Evolutionary conservation across 2,329 filamentous ascomycete species (phyloP), one percentile per base, ranked within the genome.

Genomic region (Graphilbum fragrans): DNA sequence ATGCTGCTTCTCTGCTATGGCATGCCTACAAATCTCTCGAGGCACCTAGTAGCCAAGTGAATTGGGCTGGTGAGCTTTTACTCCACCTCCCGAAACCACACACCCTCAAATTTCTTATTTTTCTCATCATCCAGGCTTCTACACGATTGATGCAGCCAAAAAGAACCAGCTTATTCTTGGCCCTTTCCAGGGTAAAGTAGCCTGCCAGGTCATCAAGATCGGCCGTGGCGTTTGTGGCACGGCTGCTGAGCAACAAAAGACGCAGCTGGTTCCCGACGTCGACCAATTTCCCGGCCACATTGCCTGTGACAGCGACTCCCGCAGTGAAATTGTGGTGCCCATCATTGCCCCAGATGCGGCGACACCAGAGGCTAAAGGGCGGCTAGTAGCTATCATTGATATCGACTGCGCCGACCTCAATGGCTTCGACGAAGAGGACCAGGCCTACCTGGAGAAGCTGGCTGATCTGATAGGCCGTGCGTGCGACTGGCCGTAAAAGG

Each of bases 261-360:
- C 83, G 11, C 80, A 85, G 60, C 57, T 87, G 7, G 71, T 82
- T 0, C 61, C 66, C 12, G 78, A 92, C 56, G 83, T 92, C 8
- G 78, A 85, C 35, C 54, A 62, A 39, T 90, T 90, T 53, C 80
- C 82, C 0, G 84, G 82, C 2, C 85, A 90, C 56, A 88, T 92
- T 54, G 83, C 85, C 10, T 90, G 85, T 56, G 85, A 92, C 58
- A 73, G 74, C 4, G 80, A 76, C 43, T 85, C 76, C 52, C 74
- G 67, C 62, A 88, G 84, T 55, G 85, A 92, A 65, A 80, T 92
- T 55, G 85, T 92, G 17, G 84, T 90, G 38, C 85, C 85, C 2
- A 72, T 90, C 46, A 49, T 82, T 5, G 53, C 49, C 47, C 29
- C 29, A 14, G 29, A 16, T n/a, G n/a, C n/a, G n/a, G n/a, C n/a